Evolutionary conservation across 345 rosid genomes (phyloP).

Genomic region (Corchorus capsularis): DNA sequence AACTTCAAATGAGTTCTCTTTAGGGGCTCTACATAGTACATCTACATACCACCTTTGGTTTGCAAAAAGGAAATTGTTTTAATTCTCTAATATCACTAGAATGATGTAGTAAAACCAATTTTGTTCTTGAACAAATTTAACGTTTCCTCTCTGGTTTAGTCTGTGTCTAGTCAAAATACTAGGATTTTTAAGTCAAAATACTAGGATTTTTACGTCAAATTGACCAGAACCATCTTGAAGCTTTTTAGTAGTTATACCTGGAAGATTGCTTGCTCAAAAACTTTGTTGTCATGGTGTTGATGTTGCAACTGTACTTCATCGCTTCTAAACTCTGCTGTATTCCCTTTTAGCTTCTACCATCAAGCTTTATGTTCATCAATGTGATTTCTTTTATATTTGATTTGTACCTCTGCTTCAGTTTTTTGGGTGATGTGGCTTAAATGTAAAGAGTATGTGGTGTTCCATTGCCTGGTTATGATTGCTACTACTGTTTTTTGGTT

Average conservation of each 20-base stretch:
- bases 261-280: not conserved
- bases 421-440: not conserved
- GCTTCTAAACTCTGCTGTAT: not conserved
- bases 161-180: not conserved
- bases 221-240: not conserved
- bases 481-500: not conserved
- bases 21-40: not conserved
- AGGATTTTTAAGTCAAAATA: not conserved
- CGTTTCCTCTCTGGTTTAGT: not conserved
- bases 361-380: constrained; percentile 1
- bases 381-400: not conserved
- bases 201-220: not conserved
- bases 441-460: not conserved
- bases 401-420: not conserved
- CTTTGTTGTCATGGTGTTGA: not conserved
- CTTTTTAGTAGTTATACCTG: not conserved
- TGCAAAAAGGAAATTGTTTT: not conserved
- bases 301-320: not conserved
- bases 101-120: not conserved
- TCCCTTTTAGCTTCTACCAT: not conserved
- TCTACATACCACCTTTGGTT: not conserved
- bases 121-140: not conserved
- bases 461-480: not conserved
- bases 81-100: not conserved
- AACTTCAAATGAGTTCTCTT: constrained; percentile 2